Base-by-base conservation (phyloP, 352 stramenopile genomes). In the Pilasporangium apinafurcum region DNA sequence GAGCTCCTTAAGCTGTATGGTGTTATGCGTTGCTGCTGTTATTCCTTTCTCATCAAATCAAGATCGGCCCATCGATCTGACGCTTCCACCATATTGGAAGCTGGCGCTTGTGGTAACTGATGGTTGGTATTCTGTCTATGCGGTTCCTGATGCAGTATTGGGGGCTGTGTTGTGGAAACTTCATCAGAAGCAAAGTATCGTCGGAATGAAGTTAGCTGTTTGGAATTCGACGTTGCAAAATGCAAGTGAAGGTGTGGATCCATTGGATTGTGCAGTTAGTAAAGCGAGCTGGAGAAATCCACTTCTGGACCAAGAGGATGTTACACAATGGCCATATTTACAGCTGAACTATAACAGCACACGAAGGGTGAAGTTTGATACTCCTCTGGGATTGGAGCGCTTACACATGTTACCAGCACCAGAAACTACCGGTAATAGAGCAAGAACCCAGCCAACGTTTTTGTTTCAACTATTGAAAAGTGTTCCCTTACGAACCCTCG, bases 171-270 rank as follows among this genome's bases (percentile, higher is more conserved):
- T 86, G 17, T 83, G 74, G 69, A 75, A 71, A 50, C 40, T 56
- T 9, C 63, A 82, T 49, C 31, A 33, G 8, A 60, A 53, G 3
- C 52, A 56, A 9, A 53, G 45, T 12, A 48, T 87, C 21, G 42
- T 83, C 22, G 78, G 78, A 12, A 72, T 57, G 17, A 90, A 90
- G 57, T 32, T 90, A 18, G 68, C 67, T 12, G 63, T 66, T 6
- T 90, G 74, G 78, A 86, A 86, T 57, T 64, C 78, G 28, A 55
- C 56, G 4, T 31, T 90, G 29, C 68, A 81, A 16, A 87, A 87
- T 44, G 59, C 62, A 42, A 63, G 41, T 5, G 78, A 90, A 35
- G 78, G 78, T 14, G 59, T 84, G 13, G 68, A 90, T 37, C 78
- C 78, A 6, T 39, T 90, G 6, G 74, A 90, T 24, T 84, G 68